These are phyloP conservation scores for Kuraishia floccosa DNA, from an alignment of 805 yeast species.

Conservation along the genomic window DNA sequence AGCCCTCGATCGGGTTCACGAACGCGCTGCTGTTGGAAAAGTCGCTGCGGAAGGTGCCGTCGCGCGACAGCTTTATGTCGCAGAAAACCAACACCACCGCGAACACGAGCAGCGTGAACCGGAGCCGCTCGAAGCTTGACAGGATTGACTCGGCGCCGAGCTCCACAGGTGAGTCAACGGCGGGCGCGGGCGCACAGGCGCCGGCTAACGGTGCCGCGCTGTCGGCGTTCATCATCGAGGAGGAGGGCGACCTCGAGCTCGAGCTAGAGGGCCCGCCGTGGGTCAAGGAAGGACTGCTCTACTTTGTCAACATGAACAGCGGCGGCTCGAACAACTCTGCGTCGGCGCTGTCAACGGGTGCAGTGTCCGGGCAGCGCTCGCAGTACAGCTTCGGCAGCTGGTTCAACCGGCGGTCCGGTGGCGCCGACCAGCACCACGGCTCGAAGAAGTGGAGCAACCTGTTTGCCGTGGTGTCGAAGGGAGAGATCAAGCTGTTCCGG, in stretches of 20 bases:
- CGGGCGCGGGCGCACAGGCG: not conserved
- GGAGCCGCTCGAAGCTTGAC: not conserved
- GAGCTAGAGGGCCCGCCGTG: constrained; percentile 70
- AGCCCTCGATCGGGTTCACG: constrained; percentile 11
- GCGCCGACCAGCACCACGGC: too few relatives aligned
- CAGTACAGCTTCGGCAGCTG: not conserved
- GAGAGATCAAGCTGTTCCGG: constrained; percentile 48
- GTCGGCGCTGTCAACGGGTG: too few relatives aligned
- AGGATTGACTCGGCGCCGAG: too few relatives aligned
- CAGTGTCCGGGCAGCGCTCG: constrained; percentile 1
- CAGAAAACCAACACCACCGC: not conserved
- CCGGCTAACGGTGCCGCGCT: too few relatives aligned
- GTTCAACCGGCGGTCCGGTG: not conserved
- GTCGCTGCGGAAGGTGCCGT: constrained; percentile 9
- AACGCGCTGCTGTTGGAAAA: constrained; percentile 14
- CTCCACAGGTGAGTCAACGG: not conserved
- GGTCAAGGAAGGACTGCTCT: constrained; percentile 50
- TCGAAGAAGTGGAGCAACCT: constrained; percentile 29
- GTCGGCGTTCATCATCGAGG: constrained; percentile 15
- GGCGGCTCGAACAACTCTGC: not conserved
- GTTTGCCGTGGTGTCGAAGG: constrained; percentile 60
- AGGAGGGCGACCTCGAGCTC: constrained; percentile 44
- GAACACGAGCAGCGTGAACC: constrained; percentile 1
- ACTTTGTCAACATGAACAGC: not conserved
- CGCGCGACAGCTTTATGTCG: constrained; percentile 8